phyloP scores from a whole-genome alignment of 345 rosid species.

The Brassica nigra region DNA sequence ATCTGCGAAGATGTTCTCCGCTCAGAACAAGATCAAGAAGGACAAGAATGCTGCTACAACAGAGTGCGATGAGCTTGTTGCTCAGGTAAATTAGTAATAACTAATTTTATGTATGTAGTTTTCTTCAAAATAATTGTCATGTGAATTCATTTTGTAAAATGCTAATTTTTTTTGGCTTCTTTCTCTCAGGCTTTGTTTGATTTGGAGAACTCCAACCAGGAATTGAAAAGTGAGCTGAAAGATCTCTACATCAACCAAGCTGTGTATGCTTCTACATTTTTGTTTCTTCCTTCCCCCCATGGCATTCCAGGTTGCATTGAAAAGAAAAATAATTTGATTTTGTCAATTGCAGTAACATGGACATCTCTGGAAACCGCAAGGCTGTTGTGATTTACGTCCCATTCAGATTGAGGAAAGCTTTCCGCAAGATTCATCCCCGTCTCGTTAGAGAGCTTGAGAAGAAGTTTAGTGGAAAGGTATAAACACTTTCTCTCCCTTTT shows the following conservation, averaged over 20 bases:
- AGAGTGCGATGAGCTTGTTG: slow-evolving; percentile 80
- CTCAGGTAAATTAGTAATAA: slow-evolving; percentile 51
- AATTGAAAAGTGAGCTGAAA: slow-evolving; percentile 77
- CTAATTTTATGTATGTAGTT: neutral
- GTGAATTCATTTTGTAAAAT: neutral
- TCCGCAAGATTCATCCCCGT: slow-evolving; percentile 79
- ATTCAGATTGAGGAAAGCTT: slow-evolving; percentile 83
- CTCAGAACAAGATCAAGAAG: slow-evolving; percentile 80
- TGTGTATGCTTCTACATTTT: slow-evolving; percentile 53
- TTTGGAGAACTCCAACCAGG: slow-evolving; percentile 80
- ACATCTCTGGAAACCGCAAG: slow-evolving; percentile 76
- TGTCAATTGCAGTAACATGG: slow-evolving; percentile 58
- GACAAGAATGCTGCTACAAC: slow-evolving; percentile 79
- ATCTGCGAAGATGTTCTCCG: slow-evolving; percentile 68
- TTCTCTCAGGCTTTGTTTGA: slow-evolving; percentile 70
- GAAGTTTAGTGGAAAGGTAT: slow-evolving; percentile 92
- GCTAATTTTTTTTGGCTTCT: neutral
- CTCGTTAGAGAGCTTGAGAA: slow-evolving; percentile 92
- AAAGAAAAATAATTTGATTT: neutral
- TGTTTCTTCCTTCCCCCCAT: neutral
- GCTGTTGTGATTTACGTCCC: slow-evolving; percentile 86
- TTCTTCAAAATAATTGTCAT: neutral
- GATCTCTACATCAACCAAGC: slow-evolving; percentile 84
- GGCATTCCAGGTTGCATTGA: neutral
- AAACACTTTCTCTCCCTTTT: neutral